These are phyloP conservation scores for Linderina pennispora DNA, from an alignment of 192 early-diverging fungal species.

Conservation along the genomic window DNA sequence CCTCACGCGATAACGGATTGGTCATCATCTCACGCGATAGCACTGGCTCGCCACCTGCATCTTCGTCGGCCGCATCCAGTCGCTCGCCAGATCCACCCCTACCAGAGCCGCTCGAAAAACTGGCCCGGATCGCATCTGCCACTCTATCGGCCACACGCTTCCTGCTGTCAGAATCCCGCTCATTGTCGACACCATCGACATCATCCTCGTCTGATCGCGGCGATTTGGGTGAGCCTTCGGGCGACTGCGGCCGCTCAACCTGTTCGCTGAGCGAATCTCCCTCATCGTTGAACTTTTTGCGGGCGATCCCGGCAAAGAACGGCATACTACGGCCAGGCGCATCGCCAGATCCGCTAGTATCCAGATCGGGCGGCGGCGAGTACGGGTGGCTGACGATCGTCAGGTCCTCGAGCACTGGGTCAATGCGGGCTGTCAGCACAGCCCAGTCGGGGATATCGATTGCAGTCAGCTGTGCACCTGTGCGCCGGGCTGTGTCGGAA, in stretches of 20 bases:
- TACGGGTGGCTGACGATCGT: constrained; percentile 46
- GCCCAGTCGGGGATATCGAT: constrained; percentile 42
- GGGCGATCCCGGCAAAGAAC: constrained; percentile 35
- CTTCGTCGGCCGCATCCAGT: constrained; percentile 10
- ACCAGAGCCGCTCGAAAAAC: background rate
- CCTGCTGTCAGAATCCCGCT: background rate
- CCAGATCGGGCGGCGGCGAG: constrained; percentile 38
- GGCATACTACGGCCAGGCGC: constrained; percentile 27
- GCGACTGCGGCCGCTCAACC: background rate
- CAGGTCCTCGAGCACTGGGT: constrained; percentile 37
- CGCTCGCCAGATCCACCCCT: constrained; percentile 10
- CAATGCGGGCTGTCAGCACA: constrained; percentile 34
- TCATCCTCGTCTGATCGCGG: constrained; percentile 17
- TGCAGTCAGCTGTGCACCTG: constrained; percentile 17
- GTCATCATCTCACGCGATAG: constrained; percentile 46
- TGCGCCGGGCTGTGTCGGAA: constrained; percentile 3
- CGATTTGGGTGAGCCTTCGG: no score
- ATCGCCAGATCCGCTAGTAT: constrained; percentile 1
- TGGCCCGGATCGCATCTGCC: constrained; percentile 9
- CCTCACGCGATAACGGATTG: constrained; percentile 29
- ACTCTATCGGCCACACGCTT: constrained; percentile 4
- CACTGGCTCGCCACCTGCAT: constrained; percentile 21
- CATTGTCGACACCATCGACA: constrained; percentile 3
- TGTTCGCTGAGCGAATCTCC: constrained; percentile 18
- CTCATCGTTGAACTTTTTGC: constrained; percentile 15